Evolutionary conservation across 371 early-diverging fungal species (phyloP), one percentile per base, ranked within the genome.

Genomic region (Haplosporangium sp.): DNA sequence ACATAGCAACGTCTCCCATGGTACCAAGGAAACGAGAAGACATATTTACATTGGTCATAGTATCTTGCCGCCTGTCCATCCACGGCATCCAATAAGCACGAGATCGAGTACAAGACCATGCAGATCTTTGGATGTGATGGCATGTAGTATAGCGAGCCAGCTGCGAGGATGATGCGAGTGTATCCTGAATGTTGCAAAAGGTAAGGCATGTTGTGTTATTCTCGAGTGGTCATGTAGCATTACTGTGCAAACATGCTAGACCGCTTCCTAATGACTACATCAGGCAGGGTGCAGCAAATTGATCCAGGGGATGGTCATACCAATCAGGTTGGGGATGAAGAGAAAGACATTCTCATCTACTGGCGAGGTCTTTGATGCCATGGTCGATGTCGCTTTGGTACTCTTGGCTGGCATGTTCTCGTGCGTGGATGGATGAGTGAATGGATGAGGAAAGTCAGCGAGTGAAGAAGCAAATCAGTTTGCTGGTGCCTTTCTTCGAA

Each of bases 61-160:
- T 90, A 88, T 55, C 99, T 86, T 18, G 99, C 99, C 38, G 94
- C 93, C 73, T 91, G 87, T 7, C 99, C 99, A 85, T 99, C 99
- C 36, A 95, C 91, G 6, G 96, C 98, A 83, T 99, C 99, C 66
- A 99, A 85, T 45, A 95, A 69, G 77, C 95, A 94, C 8, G 97
- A 97, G 41, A 95, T 76, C 62, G 89, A 87, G 79, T 99, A 99
- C 18, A 93, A 58, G 36, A 83, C 64, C 67, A 95, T 91, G 70
- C 94, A 93, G 1, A 81, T 83, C 65, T 85, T 85, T 10, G 95
- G 94, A 55, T 87, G 86, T 54, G 80, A 73, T 45, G 91, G 88
- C 93, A 94, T 93, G 80, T 90, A 89, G 74, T 90, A 92, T 64
- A 90, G 76, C 14, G 97, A 87, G 14, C 87, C 60, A 6, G 87